phyloP scores from a whole-genome alignment of 768 basidiomycete genomes.

The Boletus barrowsii region DNA sequence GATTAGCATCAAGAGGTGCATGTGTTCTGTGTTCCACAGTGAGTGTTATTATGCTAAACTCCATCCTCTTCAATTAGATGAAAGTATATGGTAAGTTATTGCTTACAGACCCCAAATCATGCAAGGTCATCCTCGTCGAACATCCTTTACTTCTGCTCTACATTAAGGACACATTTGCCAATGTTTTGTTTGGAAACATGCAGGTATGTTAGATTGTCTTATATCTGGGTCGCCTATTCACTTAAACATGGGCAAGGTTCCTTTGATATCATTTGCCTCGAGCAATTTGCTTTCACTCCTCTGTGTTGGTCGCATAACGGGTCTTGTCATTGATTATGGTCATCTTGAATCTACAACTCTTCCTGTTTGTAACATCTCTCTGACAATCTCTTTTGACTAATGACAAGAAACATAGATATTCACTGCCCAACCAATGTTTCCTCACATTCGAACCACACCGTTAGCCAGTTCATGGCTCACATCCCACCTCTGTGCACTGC shows the following conservation, averaged over 20 bases:
- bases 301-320: slow-evolving; percentile 85
- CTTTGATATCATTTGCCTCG: slow-evolving; percentile 90
- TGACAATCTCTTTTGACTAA: background rate
- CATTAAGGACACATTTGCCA: slow-evolving; percentile 86
- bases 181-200: slow-evolving; percentile 86
- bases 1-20: slow-evolving; percentile 59
- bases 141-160: slow-evolving; percentile 81
- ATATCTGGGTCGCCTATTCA: background rate
- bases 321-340: slow-evolving; percentile 90
- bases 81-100: slow-evolving; percentile 60
- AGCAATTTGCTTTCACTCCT: slow-evolving; percentile 84
- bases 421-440: slow-evolving; percentile 82
- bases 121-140: slow-evolving; percentile 92
- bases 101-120: slow-evolving; percentile 89
- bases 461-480: slow-evolving; percentile 79
- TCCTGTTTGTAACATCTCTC: slow-evolving; percentile 55
- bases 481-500: slow-evolving; percentile 73
- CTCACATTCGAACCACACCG: slow-evolving; percentile 80
- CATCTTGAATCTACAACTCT: slow-evolving; percentile 86
- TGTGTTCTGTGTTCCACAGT: slow-evolving; percentile 87
- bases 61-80: slow-evolving; percentile 7
- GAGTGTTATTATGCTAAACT: slow-evolving; percentile 25
- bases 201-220: slow-evolving; percentile 47
- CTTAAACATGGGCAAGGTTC: slow-evolving; percentile 54
- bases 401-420: slow-evolving; percentile 64